phyloP scores from a whole-genome alignment of 805 yeast genomes.

The Sugiyamaella smithiae region DNA sequence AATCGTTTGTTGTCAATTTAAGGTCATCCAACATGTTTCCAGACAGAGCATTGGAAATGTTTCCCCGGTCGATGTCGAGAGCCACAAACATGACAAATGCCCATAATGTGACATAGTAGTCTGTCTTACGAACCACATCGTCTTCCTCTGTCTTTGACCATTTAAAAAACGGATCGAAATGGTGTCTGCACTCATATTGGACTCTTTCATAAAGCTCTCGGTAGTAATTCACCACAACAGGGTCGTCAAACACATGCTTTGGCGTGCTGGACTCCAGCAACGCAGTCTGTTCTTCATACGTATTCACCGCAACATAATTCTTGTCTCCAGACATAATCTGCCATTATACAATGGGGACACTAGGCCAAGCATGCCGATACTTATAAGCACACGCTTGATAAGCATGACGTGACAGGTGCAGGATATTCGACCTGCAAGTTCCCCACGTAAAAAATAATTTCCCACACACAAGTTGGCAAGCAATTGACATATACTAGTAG shows the following conservation, averaged over 20 bases:
- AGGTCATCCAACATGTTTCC: constrained; percentile 53
- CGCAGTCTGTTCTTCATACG: neutral
- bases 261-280: neutral
- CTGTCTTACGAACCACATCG: constrained; percentile 48
- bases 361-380: neutral
- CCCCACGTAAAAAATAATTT: no score
- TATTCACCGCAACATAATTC: neutral
- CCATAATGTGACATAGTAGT: constrained; percentile 50
- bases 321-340: neutral
- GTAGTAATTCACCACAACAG: constrained; percentile 43
- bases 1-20: constrained; percentile 50
- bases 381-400: neutral
- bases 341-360: neutral
- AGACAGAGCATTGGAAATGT: constrained; percentile 53
- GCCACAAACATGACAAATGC: constrained; percentile 57
- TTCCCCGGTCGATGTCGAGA: constrained; percentile 55
- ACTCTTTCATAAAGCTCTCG: constrained; percentile 42
- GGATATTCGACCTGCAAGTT: neutral
- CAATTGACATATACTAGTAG: no score
- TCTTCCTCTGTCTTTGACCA: constrained; percentile 51
- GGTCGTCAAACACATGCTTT: constrained; percentile 38
- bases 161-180: constrained; percentile 51
- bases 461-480: no score
- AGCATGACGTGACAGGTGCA: neutral
- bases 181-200: constrained; percentile 51